Percentiles rank a stretch among this genome's conserved stretches.
These are phyloP conservation scores for Lichtheimia ornata DNA, from an alignment of 371 early-diverging fungal genomes.

Conservation along the genomic window DNA sequence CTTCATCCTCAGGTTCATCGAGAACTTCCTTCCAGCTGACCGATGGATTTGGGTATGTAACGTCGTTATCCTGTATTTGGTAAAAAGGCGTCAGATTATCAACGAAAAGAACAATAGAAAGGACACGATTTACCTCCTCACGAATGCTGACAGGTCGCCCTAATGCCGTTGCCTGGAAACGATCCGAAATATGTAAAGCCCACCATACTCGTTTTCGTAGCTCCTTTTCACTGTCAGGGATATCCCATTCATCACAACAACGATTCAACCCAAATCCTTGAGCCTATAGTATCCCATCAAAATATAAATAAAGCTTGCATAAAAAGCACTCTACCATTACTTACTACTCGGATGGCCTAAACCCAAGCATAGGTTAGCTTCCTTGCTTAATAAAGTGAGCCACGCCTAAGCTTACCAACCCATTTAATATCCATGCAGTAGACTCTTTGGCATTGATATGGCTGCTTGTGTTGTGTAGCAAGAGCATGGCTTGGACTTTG, in stretches of 20 bases:
- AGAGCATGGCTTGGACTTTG: constrained; percentile 44
- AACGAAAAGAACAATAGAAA: not conserved
- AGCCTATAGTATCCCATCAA: constrained; percentile 16
- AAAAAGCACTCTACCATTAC: no score
- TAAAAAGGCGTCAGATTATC: not conserved
- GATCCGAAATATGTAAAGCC: constrained; percentile 44
- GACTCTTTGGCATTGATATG: constrained; percentile 41
- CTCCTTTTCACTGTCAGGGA: constrained; percentile 46
- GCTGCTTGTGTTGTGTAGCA: constrained; percentile 43
- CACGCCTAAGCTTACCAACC: not conserved
- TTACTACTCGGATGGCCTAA: no score
- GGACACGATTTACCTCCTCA: constrained; percentile 33
- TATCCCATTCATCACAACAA: constrained; percentile 47
- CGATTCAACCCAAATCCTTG: constrained; percentile 46
- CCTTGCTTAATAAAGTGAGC: not conserved
- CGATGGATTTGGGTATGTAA: constrained; percentile 36
- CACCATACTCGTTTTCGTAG: constrained; percentile 52
- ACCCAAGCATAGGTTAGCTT: no score
- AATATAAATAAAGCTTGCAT: no score
- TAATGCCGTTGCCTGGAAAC: constrained; percentile 43
- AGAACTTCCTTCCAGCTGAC: constrained; percentile 42
- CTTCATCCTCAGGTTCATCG: constrained; percentile 31
- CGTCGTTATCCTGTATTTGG: constrained; percentile 38
- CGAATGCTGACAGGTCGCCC: constrained; percentile 48
- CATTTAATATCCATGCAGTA: constrained; percentile 30